Evolutionary conservation across 306 rosid genomes (phyloP), one percentile per base, ranked within the genome.

Genomic region (Cicer yamashitae): DNA sequence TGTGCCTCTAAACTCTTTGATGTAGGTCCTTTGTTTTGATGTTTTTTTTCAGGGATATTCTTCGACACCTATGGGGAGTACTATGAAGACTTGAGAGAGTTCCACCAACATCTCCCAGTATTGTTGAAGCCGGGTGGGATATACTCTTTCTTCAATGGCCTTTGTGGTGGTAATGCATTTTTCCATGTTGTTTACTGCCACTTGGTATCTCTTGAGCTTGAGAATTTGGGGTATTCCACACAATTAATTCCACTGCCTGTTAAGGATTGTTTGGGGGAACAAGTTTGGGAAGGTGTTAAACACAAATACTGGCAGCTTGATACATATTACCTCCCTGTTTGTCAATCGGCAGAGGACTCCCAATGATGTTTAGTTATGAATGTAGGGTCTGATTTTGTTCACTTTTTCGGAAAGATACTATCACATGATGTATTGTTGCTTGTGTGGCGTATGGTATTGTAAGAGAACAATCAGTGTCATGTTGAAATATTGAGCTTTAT

Each of bases 261-360:
- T 71, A 92, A 90, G 87, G 93, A 90, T 80, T 92, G 99, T 76
- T 81, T 92, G 84, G 96, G 89, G 61, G 93, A 86, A 47, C 69
- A 90, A 77, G 90, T 90, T 45, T 90, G 99, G 99, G 89, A 92
- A 86, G 97, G 96, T 82, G 96, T 94, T 76, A 92, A 90, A 82
- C 99, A 92, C 69, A 89, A 84, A 85, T 94, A 94, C 78, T 94
- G 99, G 99, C 97, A 94, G 77, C 98, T 94, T 67, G 96, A 94
- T 85, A 89, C 91, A 5, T 92, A 94, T 82, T 87, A 88, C 83
- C 97, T 94, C 74, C 98, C 98, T 44, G 96, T 91, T 76, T 89
- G 90, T 84, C 97, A 94, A 87, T 80, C 88, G 66, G 12, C 70
- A 10, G 84, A 83, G 48, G 91, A 90, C 75, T 63, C 85, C 7